Percentiles rank a stretch among this genome's conserved stretches.
These are phyloP conservation scores for Trichoderma citrinoviride DNA, from an alignment of 2,329 filamentous ascomycete species.

Conservation along the genomic window DNA sequence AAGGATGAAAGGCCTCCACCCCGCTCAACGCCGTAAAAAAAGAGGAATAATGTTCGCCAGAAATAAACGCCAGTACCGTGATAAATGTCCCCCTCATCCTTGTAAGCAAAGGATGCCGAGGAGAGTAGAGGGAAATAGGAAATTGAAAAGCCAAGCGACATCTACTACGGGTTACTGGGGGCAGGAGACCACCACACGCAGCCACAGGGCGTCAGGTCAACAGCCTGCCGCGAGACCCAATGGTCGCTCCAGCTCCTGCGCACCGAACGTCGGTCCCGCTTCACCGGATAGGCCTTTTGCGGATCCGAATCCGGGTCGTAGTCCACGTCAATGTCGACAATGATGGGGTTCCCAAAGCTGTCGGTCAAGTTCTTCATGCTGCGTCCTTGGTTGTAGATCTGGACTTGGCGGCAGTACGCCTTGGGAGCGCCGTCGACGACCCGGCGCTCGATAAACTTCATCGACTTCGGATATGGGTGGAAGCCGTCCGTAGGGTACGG, in stretches of 20 bases:
- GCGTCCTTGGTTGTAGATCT: conserved; percentile 41
- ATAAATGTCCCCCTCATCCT: not conserved
- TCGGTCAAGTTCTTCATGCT: conserved; percentile 38
- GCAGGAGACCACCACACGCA: conserved; percentile 52
- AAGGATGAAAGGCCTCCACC: not conserved
- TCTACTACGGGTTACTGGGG: not conserved
- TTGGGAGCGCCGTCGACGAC: conserved; percentile 31
- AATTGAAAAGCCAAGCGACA: not conserved
- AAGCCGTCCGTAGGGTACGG: conserved; percentile 25
- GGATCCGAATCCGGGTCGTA: conserved; percentile 2
- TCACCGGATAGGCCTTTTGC: not conserved
- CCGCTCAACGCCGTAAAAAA: not conserved
- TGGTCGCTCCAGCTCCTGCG: not conserved
- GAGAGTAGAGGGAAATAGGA: not conserved
- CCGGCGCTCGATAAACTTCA: conserved; percentile 57
- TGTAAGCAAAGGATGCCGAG: not conserved
- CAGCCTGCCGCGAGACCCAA: conserved; percentile 22
- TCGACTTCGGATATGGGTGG: conserved; percentile 48
- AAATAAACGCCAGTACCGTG: not conserved
- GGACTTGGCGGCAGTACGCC: conserved; percentile 49
- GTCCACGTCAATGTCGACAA: conserved; percentile 39
- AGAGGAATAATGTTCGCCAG: not conserved
- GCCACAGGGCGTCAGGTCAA: conserved; percentile 50
- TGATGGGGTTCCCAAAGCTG: conserved; percentile 40
- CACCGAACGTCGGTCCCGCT: not conserved